phyloP scores from a whole-genome alignment of 495 filamentous ascomycete genomes.

The Podospora appendiculata region DNA sequence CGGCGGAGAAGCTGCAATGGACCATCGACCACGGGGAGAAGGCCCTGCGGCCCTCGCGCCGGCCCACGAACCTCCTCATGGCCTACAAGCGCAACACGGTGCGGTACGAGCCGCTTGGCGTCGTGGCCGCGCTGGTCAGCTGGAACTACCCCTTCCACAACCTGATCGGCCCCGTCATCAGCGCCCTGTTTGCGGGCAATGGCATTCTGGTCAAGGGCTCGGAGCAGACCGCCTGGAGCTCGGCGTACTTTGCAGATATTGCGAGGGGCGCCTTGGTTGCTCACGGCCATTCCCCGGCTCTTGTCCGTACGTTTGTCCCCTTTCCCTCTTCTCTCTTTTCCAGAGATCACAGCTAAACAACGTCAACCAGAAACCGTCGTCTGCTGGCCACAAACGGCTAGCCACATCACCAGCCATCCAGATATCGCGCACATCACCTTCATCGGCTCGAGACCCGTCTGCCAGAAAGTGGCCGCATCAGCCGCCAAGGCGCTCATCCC shows the following conservation, averaged over 20 bases:
- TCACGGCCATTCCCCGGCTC: slow-evolving; percentile 74
- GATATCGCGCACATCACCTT: slow-evolving; percentile 90
- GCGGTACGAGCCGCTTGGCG: slow-evolving; percentile 82
- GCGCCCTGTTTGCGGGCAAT: slow-evolving; percentile 87
- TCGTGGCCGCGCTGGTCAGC: slow-evolving; percentile 85
- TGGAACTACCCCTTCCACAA: slow-evolving; percentile 99
- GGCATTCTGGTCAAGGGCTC: slow-evolving; percentile 85
- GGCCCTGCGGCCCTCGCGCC: slow-evolving; percentile 59
- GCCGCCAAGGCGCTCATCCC: slow-evolving; percentile 80
- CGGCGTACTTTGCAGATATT: slow-evolving; percentile 70
- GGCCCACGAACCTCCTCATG: slow-evolving; percentile 85
- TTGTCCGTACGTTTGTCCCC: slow-evolving; percentile 47
- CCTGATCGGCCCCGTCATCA: slow-evolving; percentile 83
- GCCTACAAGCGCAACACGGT: slow-evolving; percentile 92
- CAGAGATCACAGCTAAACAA: neutral
- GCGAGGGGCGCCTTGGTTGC: slow-evolving; percentile 68
- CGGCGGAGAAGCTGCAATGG: slow-evolving; percentile 90
- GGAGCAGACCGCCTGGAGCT: slow-evolving; percentile 89
- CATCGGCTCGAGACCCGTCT: slow-evolving; percentile 84
- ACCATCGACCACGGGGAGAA: slow-evolving; percentile 86
- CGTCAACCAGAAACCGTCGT: slow-evolving; percentile 49
- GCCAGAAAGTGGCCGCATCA: slow-evolving; percentile 77
- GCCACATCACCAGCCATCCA: slow-evolving; percentile 78
- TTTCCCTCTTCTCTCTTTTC: neutral
- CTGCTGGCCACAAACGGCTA: slow-evolving; percentile 79